phyloP scores from a whole-genome alignment of 148 eudicot genomes.

The Diospyros kaki region DNA sequence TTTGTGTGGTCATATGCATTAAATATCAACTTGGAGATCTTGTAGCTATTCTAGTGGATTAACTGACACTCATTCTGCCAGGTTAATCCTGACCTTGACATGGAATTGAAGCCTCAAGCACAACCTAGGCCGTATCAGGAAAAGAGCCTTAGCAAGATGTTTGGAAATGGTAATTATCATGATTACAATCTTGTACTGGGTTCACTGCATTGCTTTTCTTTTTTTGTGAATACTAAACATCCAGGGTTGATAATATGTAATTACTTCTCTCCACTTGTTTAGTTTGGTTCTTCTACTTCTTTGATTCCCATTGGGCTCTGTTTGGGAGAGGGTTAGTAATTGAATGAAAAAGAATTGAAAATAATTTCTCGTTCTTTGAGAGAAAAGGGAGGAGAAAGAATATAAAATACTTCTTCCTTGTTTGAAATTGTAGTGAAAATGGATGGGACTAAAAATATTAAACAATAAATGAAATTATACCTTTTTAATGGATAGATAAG shows the following conservation, averaged over 20 bases:
- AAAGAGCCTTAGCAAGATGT: conserved; percentile 98
- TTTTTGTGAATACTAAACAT: neutral
- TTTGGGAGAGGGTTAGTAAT: too few species aligned
- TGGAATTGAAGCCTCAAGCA: conserved; percentile 98
- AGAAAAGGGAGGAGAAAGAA: too few species aligned
- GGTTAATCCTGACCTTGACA: conserved; percentile 97
- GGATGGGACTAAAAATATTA: too few species aligned
- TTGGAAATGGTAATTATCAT: conserved; percentile 76
- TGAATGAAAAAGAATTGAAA: too few species aligned
- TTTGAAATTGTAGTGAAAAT: too few species aligned
- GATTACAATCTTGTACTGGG: neutral
- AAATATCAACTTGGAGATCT: conserved; percentile 1
- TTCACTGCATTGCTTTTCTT: neutral
- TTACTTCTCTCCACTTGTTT: neutral
- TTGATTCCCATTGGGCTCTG: too few species aligned
- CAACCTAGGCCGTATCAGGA: conserved; percentile 98
- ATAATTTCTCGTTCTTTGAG: too few species aligned
- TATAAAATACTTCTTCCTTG: too few species aligned
- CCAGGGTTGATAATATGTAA: neutral
- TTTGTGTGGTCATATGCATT: neutral
- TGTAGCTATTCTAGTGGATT: neutral
- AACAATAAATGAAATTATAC: too few species aligned
- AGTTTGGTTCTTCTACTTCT: too few species aligned
- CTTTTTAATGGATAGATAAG: too few species aligned
- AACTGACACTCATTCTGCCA: conserved; percentile 14